A percentile compares a stretch with the other conserved stretches of the same genome.
phyloP scores from a whole-genome alignment of 2,329 filamentous ascomycete species.

The Alternaria atra region DNA sequence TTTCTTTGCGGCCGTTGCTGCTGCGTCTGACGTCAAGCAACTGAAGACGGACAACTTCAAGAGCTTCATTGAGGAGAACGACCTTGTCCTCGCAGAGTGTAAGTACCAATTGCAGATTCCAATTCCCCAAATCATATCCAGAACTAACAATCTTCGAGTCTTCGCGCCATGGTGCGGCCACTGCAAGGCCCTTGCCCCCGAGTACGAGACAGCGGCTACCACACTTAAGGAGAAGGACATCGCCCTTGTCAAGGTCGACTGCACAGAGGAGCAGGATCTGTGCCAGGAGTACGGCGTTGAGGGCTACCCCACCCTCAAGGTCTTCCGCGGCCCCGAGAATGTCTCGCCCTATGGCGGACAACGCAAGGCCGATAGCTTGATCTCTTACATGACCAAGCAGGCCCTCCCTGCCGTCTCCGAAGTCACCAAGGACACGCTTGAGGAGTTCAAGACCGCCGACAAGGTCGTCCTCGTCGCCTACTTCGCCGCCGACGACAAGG shows the following conservation, averaged over 20 bases:
- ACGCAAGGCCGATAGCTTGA: constrained; percentile 81
- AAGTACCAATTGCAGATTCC: constrained; percentile 52
- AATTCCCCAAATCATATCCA: neutral
- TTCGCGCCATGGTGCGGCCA: constrained; percentile 97
- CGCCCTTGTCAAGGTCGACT: constrained; percentile 87
- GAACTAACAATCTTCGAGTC: constrained; percentile 66
- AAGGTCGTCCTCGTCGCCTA: constrained; percentile 95
- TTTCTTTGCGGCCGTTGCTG: constrained; percentile 66
- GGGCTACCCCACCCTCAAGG: constrained; percentile 98
- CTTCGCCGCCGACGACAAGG: constrained; percentile 80
- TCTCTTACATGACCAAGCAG: constrained; percentile 98
- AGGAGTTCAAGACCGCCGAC: constrained; percentile 97
- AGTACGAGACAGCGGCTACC: constrained; percentile 88
- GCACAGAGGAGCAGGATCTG: constrained; percentile 91
- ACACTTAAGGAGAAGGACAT: constrained; percentile 88
- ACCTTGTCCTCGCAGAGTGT: constrained; percentile 95
- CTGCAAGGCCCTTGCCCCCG: constrained; percentile 96
- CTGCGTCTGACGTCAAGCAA: constrained; percentile 81
- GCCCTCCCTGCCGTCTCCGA: constrained; percentile 89
- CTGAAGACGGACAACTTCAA: constrained; percentile 88
- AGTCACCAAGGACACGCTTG: constrained; percentile 81
- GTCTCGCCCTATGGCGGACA: constrained; percentile 85
- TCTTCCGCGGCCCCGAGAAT: constrained; percentile 92
- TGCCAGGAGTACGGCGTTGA: constrained; percentile 91
- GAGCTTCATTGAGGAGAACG: constrained; percentile 83